Conservation (phyloP, 352 stramenopile genomes). For the Pythium inflatum region DNA sequence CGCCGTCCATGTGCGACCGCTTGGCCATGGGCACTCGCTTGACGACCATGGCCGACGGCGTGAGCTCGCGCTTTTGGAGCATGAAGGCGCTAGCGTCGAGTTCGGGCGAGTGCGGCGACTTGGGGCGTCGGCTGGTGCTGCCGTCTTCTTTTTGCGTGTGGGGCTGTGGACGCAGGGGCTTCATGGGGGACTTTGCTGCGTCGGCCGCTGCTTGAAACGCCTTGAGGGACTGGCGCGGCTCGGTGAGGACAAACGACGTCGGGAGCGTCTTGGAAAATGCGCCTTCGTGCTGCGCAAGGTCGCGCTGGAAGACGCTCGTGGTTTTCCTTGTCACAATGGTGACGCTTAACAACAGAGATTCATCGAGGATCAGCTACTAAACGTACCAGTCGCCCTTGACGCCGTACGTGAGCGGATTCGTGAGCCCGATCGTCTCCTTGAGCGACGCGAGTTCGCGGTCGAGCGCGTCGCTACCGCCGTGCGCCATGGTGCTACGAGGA, state of each 20-base stretch:
- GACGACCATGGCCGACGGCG: conserved; percentile 10
- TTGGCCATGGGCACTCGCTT: conserved; percentile 66
- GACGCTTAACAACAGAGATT: too few species aligned
- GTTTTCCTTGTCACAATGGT: conserved; percentile 57
- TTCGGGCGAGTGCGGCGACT: background rate
- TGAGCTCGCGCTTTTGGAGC: conserved; percentile 25
- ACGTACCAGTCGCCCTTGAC: conserved; percentile 73
- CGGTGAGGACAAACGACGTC: conserved; percentile 69
- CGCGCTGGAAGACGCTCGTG: conserved; percentile 42
- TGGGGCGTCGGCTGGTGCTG: conserved; percentile 11
- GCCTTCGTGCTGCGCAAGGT: conserved; percentile 44
- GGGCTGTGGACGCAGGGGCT: conserved; percentile 46
- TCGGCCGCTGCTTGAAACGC: conserved; percentile 53
- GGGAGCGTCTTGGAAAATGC: conserved; percentile 59
- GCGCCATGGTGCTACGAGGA: conserved; percentile 5
- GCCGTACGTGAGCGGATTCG: conserved; percentile 79
- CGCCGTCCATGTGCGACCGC: conserved; percentile 78
- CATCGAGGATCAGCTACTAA: too few species aligned
- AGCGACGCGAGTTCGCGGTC: conserved; percentile 71
- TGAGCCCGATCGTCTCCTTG: conserved; percentile 73
- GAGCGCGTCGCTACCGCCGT: conserved; percentile 43
- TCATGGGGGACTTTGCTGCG: conserved; percentile 55
- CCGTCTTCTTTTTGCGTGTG: background rate
- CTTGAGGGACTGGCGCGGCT: conserved; percentile 46
- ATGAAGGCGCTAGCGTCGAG: conserved; percentile 12